Evolutionary conservation across 768 basidiomycete species (phyloP).

Genomic region (Rhodotorula toruloides): DNA sequence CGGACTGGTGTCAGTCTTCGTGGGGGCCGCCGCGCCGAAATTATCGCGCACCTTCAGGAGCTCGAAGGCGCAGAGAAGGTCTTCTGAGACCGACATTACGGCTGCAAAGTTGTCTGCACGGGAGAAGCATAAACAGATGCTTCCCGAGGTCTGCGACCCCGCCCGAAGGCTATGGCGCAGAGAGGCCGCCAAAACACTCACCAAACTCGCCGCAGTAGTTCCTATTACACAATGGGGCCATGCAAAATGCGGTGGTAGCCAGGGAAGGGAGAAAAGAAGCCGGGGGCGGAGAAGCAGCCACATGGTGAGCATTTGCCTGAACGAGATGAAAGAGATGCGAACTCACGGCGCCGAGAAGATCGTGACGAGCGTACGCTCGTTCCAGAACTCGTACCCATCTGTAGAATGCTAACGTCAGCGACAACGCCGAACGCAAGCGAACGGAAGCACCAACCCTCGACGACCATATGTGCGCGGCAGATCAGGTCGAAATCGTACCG

Average conservation of each 20-base stretch:
- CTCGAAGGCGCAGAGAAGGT: constrained; percentile 94
- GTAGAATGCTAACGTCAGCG: constrained; percentile 12
- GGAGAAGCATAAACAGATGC: background rate
- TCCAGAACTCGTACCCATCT: constrained; percentile 95
- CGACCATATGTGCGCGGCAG: constrained; percentile 99
- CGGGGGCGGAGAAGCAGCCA: background rate
- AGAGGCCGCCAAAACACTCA: constrained; percentile 52
- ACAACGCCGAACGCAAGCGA: background rate
- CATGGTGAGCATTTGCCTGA: background rate
- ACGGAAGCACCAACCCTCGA: constrained; percentile 59
- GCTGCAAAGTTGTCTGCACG: constrained; percentile 88
- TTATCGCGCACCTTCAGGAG: constrained; percentile 59
- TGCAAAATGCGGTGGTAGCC: background rate
- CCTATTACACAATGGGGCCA: background rate
- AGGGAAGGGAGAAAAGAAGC: background rate
- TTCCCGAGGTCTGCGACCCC: background rate
- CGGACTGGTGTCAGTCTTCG: background rate
- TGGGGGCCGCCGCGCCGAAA: background rate
- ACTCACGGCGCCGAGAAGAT: constrained; percentile 83
- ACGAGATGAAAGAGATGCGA: constrained; percentile 52
- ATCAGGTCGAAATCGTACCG: constrained; percentile 96
- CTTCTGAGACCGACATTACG: constrained; percentile 81
- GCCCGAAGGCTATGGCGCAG: constrained; percentile 30
- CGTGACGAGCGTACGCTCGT: constrained; percentile 94
- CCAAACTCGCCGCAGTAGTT: constrained; percentile 60